Base-by-base conservation (phyloP, 2,329 filamentous ascomycete genomes). In the Didymella keratinophila region DNA sequence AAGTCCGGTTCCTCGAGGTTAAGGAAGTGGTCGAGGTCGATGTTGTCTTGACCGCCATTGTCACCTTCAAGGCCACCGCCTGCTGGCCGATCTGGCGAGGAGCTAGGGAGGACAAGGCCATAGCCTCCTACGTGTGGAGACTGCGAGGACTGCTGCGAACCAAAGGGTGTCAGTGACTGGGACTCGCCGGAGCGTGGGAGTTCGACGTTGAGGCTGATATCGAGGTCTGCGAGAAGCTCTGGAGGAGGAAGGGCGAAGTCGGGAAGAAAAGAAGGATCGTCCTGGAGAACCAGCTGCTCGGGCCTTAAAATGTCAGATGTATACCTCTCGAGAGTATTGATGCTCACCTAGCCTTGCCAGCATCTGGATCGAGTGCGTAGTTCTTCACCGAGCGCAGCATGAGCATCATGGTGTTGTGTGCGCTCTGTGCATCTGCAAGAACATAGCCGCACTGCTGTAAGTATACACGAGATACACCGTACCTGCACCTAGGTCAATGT, bases 381-480 rank as follows among this genome's bases (percentile, higher is more conserved):
- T 81, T 80, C 36, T 82, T 79, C 51, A 89, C 75, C 8, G 83
- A 78, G 49, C 83, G 86, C 62, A 91, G 81, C 72, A 93, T 86
- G 2, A 86, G 80, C 64, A 85, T 84, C 84, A 98, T 91, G 65
- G 86, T 87, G 60, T 87, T 85, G 66, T 92, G 88, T 36, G 90
- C 87, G 65, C 86, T 87, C 75, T 93, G 88, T 2, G 89, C 88
- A 71, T 98, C 95, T 3, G 85, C 83, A 45, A 97, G 86, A 23
- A 97, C 87, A 74, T 97, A 99, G 36, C 84, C 84, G 69, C 91
- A 96, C 78, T 99, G 93, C 73, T 97, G 91, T 25, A 86, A 83
- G 75, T 92, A 97, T 18, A 98, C 93, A 47, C 90, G 86, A 3
- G 92, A 90, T 16, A 97, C 86, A 5, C 93, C 93, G 73, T 75